Percentiles rank a stretch among this genome's conserved stretches.
phyloP scores from a whole-genome alignment of 495 filamentous ascomycete species.

The Massariosphaeria phaeospora region DNA sequence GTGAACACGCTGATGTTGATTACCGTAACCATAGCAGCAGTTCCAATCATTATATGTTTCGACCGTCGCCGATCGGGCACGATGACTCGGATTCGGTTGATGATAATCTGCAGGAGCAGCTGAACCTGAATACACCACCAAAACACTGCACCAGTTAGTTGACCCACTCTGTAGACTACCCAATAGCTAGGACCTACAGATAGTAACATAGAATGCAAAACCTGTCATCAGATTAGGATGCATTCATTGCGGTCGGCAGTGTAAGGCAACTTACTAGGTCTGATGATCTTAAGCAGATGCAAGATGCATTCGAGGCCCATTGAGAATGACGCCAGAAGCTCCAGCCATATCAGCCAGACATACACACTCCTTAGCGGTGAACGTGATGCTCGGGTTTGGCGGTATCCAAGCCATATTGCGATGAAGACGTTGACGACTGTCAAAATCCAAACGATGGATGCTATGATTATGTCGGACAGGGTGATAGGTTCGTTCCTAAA shows the following conservation, averaged over 20 bases:
- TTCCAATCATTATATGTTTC: conserved; percentile 23
- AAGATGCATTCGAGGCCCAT: conserved; percentile 20
- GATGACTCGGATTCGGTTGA: conserved; percentile 28
- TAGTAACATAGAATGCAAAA: conserved; percentile 14
- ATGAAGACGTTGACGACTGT: background rate
- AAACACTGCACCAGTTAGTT: conserved; percentile 4
- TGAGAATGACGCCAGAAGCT: conserved; percentile 14
- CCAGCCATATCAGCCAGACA: conserved; percentile 25
- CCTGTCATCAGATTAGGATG: background rate
- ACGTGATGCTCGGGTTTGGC: conserved; percentile 1
- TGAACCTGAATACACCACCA: conserved; percentile 29
- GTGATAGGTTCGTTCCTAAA: conserved; percentile 11
- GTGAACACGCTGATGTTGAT: conserved; percentile 26
- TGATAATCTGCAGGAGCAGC: conserved; percentile 26
- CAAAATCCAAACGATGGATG: conserved; percentile 1
- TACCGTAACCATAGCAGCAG: conserved; percentile 16
- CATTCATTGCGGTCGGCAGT: background rate
- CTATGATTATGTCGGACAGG: conserved; percentile 10
- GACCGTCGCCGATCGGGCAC: conserved; percentile 18
- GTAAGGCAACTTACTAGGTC: conserved; percentile 8
- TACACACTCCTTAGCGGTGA: conserved; percentile 19
- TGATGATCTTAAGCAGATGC: conserved; percentile 15
- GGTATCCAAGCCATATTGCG: conserved; percentile 2
- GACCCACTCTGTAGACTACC: background rate
- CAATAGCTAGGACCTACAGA: conserved; percentile 23